These are phyloP conservation scores for Coccomyxa sp. DNA, from an alignment of 139 green algal species.

Conservation along the genomic window DNA sequence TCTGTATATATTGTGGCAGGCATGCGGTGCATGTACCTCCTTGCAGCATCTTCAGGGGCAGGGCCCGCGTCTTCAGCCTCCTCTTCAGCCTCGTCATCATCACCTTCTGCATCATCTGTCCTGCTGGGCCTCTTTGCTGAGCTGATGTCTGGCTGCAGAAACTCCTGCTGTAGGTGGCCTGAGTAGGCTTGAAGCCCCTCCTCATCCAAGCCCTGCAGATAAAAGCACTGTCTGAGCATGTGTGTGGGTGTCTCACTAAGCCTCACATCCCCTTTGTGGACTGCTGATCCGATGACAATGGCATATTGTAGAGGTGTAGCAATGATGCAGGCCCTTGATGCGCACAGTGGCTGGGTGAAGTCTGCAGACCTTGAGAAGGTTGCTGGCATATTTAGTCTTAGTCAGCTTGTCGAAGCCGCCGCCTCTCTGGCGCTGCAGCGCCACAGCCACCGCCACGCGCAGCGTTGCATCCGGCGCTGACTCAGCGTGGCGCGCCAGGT, in stretches of 20 bases:
- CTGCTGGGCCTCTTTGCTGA: too few species aligned
- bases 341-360: not conserved
- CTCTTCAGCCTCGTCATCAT: not conserved
- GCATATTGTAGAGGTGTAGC: not conserved
- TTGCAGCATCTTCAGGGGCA: not conserved
- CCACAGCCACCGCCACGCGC: conserved; percentile 34
- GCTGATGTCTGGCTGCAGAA: conserved; percentile 17
- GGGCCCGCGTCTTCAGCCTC: conserved; percentile 6
- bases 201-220: conserved; percentile 37
- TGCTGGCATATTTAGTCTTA: conserved; percentile 2
- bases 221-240: too few species aligned
- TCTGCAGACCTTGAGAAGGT: conserved; percentile 28
- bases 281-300: not conserved
- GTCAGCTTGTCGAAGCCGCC: conserved; percentile 20
- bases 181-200: conserved; percentile 30
- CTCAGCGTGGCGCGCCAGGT: not conserved
- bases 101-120: not conserved
- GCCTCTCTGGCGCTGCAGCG: conserved; percentile 41
- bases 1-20: too few species aligned
- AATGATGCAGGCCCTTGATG: not conserved
- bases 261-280: not conserved
- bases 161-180: conserved; percentile 28
- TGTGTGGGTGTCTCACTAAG: too few species aligned
- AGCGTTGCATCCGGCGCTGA: conserved; percentile 9
- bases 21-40: not conserved